Conservation (phyloP, 768 basidiomycete species). For the Rossbeevera mucosa region DNA sequence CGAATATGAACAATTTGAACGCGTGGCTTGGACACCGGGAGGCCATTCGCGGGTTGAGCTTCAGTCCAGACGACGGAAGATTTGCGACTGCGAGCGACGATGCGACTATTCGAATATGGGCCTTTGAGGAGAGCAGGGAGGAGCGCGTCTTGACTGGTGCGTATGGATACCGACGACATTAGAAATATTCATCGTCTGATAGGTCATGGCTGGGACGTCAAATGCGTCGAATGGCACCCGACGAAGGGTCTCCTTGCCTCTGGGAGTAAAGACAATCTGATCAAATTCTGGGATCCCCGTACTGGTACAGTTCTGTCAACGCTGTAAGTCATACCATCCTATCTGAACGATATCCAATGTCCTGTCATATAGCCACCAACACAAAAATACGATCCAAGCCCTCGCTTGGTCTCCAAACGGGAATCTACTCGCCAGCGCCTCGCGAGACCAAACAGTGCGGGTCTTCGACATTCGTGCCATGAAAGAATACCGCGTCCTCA, state of each 20-base stretch:
- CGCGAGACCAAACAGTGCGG: slow-evolving; percentile 89
- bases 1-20: slow-evolving; percentile 97
- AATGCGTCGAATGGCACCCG: slow-evolving; percentile 98
- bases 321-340: slow-evolving; percentile 48
- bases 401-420: slow-evolving; percentile 93
- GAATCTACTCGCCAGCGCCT: slow-evolving; percentile 89
- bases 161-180: neutral
- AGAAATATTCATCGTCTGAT: neutral
- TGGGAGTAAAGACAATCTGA: slow-evolving; percentile 95
- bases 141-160: slow-evolving; percentile 83
- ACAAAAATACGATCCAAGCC: slow-evolving; percentile 96
- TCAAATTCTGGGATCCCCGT: slow-evolving; percentile 99
- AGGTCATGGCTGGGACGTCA: slow-evolving; percentile 99
- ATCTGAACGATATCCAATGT: neutral
- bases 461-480: slow-evolving; percentile 98
- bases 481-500: slow-evolving; percentile 89
- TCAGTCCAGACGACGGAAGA: slow-evolving; percentile 85
- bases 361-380: slow-evolving; percentile 70
- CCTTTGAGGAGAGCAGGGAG: slow-evolving; percentile 84
- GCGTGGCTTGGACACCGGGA: slow-evolving; percentile 94
- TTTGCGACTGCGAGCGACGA: slow-evolving; percentile 98
- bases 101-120: slow-evolving; percentile 92
- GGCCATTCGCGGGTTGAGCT: slow-evolving; percentile 86
- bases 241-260: slow-evolving; percentile 92
- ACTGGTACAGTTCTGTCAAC: slow-evolving; percentile 89